Base-by-base conservation (phyloP, 129 eudicot species). In the Helianthus tuberosus region DNA sequence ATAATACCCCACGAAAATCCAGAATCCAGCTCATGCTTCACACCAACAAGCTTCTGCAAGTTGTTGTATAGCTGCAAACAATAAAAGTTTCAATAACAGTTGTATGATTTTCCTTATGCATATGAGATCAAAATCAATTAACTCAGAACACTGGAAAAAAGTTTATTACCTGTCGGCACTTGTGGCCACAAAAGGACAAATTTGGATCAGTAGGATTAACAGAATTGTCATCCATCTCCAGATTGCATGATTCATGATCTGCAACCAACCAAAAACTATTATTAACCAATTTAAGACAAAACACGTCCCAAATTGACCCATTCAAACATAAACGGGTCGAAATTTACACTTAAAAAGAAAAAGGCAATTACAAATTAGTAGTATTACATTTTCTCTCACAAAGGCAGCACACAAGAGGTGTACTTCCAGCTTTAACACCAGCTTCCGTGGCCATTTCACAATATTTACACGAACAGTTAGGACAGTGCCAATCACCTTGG, bases 401-500 rank as follows among this genome's bases (percentile, higher is more conserved):
- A 41, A 88, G 78, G 68, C 57, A 47, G 82, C 97, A 91, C 27
- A 15, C 68, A 61, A 74, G 69, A 61, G 86, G 85, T 69, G 75
- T 71, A 75, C 67, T 77, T 53, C 27, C 68, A 67, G 76, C 46
- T 63, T 29, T 29, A 44, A 64, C 79, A 49, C 79, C 57, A 11
- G 68, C 84, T 29, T 71, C 82, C 63, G 46, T 64, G 17, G 88
- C 84, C 61, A 76, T 63, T 49, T 85, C 89, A 80, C 96, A 91
- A 64, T 74, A 88, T 78, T 88, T 91, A 84, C 97, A 91, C 11
- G 80, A 78, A 74, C 97, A 91, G 44, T 91, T 89, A 25, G 92
- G 90, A 76, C 97, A 91, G 64, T 86, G 97, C 97, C 97, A 91
- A 91, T 91, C 97, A 59, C 92, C 97, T 62, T 84, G 80, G 1